Conservation (phyloP, 495 filamentous ascomycete genomes). For the Pyrenula aspistea region DNA sequence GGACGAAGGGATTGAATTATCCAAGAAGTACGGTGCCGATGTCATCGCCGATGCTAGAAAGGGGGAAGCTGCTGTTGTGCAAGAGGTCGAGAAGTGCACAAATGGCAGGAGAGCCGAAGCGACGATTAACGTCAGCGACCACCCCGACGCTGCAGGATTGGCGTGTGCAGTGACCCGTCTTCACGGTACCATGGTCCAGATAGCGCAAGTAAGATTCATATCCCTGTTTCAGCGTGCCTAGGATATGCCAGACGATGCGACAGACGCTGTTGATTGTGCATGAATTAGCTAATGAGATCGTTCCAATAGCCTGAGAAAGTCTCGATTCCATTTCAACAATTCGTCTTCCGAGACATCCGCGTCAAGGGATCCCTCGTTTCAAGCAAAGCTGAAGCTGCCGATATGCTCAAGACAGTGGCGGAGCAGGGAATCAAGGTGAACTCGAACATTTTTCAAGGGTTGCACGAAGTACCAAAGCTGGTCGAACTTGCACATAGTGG, state of each 20-base stretch:
- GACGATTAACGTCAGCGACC: conserved; percentile 32
- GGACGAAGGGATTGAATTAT: conserved; percentile 36
- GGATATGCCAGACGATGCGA: no score
- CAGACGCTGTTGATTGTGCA: no score
- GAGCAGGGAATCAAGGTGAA: conserved; percentile 36
- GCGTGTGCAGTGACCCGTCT: conserved; percentile 38
- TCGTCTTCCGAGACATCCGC: conserved; percentile 42
- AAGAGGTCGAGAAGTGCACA: conserved; percentile 31
- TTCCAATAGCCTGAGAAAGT: conserved; percentile 29
- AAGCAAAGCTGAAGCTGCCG: conserved; percentile 29
- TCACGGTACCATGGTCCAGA: conserved; percentile 42
- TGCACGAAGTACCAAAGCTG: conserved; percentile 36
- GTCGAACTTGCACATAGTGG: conserved; percentile 34
- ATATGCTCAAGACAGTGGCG: conserved; percentile 39
- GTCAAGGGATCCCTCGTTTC: conserved; percentile 35
- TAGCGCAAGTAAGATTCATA: conserved; percentile 30
- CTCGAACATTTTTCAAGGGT: conserved; percentile 37
- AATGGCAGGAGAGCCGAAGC: conserved; percentile 32
- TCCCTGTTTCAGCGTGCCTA: not conserved
- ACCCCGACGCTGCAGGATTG: conserved; percentile 26
- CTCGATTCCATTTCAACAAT: conserved; percentile 35
- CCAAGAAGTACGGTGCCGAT: conserved; percentile 31
- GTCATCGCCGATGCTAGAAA: conserved; percentile 37
- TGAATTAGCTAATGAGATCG: no score
- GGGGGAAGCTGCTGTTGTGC: conserved; percentile 29